Base-by-base conservation (phyloP, 2,329 filamentous ascomycete genomes). In the Blastomyces gilchristii region DNA sequence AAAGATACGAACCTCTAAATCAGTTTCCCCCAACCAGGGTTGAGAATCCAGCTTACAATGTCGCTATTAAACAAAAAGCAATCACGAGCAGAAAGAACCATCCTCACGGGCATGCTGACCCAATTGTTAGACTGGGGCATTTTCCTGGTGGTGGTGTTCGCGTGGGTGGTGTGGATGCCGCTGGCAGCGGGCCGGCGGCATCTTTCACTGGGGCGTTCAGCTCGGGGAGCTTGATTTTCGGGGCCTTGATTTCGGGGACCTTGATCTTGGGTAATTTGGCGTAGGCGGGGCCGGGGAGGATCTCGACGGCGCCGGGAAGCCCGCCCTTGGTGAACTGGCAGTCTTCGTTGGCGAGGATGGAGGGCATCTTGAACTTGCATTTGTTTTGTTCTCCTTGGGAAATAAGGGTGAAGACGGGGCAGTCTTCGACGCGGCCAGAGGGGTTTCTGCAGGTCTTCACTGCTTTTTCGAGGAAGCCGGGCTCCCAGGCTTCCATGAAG, bases 401-500 rank as follows among this genome's bases (percentile, higher is more conserved):
- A 72, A 92, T 85, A 62, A 95, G 79, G 61, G 81, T 78, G 76
- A 97, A 96, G 39, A 94, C 68, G 0, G 83, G 77, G 77, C 92
- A 97, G 74, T 92, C 90, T 53, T 81, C 70, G 56, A 96, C 85
- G 52, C 79, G 70, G 43, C 92, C 92, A 11, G 84, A 86, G 0
- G 70, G 71, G 74, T 85, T 88, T 60, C 87, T 93, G 82, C 92
- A 96, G 8, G 80, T 82, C 57, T 91, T 74, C 65, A 92, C 80
- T n/a, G 90, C 90, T 6, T 81, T 60, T 74, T 91, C 85, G 45
- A 94, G 81, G 74, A 90, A 85, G 3, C 79, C 77, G 9, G 77
- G 71, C 1, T 91, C 83, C 90, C 90, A 95, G 37, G 89, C 90
- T 71, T 82, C 86, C 69, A 91, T 86, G 76, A 93, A 92, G 71